phyloP scores from a whole-genome alignment of 2,329 filamentous ascomycete genomes.

The Neonectria sp. region DNA sequence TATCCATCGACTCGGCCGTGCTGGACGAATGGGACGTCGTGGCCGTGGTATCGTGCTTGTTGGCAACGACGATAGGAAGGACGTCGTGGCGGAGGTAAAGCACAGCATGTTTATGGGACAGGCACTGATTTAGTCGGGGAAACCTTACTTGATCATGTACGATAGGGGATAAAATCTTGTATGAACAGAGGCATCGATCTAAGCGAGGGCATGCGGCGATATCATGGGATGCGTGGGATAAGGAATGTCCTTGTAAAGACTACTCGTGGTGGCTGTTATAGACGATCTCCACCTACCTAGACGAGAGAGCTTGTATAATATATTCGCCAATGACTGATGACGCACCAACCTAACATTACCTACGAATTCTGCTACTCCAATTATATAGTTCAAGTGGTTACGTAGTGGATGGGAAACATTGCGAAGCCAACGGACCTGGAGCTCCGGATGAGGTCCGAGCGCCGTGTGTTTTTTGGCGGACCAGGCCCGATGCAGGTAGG shows the following conservation, averaged over 20 bases:
- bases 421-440: slow-evolving; percentile 3
- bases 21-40: slow-evolving; percentile 92
- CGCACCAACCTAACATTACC: not conserved
- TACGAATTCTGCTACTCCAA: not conserved
- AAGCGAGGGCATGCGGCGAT: slow-evolving; percentile 25
- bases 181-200: slow-evolving; percentile 31
- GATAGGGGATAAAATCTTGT: slow-evolving; percentile 37
- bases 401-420: not conserved
- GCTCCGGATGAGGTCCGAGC: slow-evolving; percentile 33
- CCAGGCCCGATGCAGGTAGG: slow-evolving; percentile 23
- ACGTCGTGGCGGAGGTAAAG: slow-evolving; percentile 92
- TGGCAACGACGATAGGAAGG: slow-evolving; percentile 88
- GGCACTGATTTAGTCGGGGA: slow-evolving; percentile 73
- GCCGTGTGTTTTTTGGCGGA: slow-evolving; percentile 37
- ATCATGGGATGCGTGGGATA: slow-evolving; percentile 3
- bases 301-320: slow-evolving; percentile 2
- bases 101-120: slow-evolving; percentile 90
- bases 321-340: slow-evolving; percentile 1
- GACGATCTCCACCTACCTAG: slow-evolving; percentile 31
- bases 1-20: slow-evolving; percentile 93
- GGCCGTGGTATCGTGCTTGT: slow-evolving; percentile 93
- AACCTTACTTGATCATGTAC: slow-evolving; percentile 36
- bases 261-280: slow-evolving; percentile 23
- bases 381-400: not conserved
- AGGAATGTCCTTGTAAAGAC: slow-evolving; percentile 20